Evolutionary conservation across 371 early-diverging fungal species (phyloP).

Genomic region (Mortierella sp.): DNA sequence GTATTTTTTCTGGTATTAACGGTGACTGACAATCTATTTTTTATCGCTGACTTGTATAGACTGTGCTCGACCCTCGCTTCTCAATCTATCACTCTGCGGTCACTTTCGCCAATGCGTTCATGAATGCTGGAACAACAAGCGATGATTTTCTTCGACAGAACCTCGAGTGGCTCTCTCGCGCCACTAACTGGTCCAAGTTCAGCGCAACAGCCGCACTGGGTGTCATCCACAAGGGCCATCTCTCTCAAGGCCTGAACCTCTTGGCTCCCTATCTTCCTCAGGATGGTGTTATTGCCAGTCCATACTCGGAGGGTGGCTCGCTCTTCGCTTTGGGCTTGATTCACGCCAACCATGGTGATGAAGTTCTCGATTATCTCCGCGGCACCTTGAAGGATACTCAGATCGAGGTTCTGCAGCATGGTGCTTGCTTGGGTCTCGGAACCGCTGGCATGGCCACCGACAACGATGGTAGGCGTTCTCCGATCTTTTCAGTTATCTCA

Average conservation of each 20-base stretch:
- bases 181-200: constrained; percentile 99
- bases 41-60: constrained; percentile 54
- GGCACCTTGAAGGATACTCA: constrained; percentile 84
- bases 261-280: constrained; percentile 95
- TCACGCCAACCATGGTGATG: constrained; percentile 91
- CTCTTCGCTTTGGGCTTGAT: constrained; percentile 98
- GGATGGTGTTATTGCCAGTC: constrained; percentile 84
- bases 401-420: constrained; percentile 96
- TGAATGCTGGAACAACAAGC: constrained; percentile 98
- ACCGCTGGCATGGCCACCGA: constrained; percentile 97
- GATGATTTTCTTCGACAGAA: constrained; percentile 98
- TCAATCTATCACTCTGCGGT: constrained; percentile 96
- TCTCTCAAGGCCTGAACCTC: constrained; percentile 85
- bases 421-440: constrained; percentile 97
- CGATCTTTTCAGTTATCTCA: background rate
- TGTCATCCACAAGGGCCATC: constrained; percentile 98
- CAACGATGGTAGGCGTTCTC: constrained; percentile 67
- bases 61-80: constrained; percentile 89
- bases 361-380: constrained; percentile 85
- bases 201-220: constrained; percentile 98
- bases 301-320: constrained; percentile 98
- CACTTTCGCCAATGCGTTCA: constrained; percentile 97
- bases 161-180: constrained; percentile 96
- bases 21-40: too few relatives aligned
- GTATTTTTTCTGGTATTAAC: background rate